Base-by-base conservation (phyloP, 345 rosid genomes). In the Syzygium jambos region DNA sequence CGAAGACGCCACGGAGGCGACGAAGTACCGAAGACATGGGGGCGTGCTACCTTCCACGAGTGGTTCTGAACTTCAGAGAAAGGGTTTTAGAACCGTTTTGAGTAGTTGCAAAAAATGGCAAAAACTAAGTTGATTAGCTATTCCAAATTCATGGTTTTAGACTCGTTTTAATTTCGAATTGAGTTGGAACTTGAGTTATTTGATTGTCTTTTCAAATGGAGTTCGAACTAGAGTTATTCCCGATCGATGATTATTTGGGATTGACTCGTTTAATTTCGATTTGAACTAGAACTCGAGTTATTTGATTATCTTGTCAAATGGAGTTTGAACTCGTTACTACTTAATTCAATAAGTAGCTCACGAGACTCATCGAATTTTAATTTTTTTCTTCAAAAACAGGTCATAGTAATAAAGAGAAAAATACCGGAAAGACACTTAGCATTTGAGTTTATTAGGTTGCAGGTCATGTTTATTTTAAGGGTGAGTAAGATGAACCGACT, bases 11-110 rank as follows among this genome's bases (percentile, higher is more conserved):
- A 43, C 77, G 84, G 51, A 87, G 86, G 80, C 29, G 84, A 15
- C 89, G 86, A 27, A 84, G 43, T 14, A 43, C 55, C 12, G 59
- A 59, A 55, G 89, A 87, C 89, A 87, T 87, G 61, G 63, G 34
- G 30, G 16, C 2, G 29, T 9, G 27, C 34, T 53, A 43, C 54
- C 43, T 17, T 29, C 43, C 78, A 21, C 43, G 43, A 30, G 30
- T 8, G 78, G 3, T 65, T 65, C 43, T 19, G 78, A 65, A 65
- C 78, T 65, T 65, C 78, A 16, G 43, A 30, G 78, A 22, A 30
- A 65, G 43, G 12, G 23, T 21, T 65, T 65, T 65, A 16, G 11
- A 16, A 65, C 23, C 43, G 77, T 15, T 15, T 15, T 2, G 11
- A 63, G 41, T 65, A 16, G 78, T 1, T 30, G 38, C 38, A 30